These are phyloP conservation scores for Fagus crenata DNA, from an alignment of 306 rosid genomes.

Conservation along the genomic window DNA sequence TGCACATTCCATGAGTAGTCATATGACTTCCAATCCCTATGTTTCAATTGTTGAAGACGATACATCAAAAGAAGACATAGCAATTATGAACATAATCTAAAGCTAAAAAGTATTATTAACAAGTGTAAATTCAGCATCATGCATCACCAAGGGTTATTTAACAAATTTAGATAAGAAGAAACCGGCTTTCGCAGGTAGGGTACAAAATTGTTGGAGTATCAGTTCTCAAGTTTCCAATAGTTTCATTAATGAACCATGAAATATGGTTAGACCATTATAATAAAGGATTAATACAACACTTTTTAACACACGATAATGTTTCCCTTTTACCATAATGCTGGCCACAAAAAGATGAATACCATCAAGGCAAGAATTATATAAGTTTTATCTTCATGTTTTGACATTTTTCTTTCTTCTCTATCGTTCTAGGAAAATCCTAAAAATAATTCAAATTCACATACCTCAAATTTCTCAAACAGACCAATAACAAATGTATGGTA, in stretches of 20 bases:
- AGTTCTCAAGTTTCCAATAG: background rate
- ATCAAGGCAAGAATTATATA: background rate
- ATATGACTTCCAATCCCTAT: too few relatives aligned
- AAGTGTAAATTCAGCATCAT: background rate
- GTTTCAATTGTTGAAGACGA: background rate
- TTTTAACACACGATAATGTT: background rate
- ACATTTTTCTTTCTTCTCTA: constrained; percentile 4
- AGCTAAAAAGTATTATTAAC: background rate
- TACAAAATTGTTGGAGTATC: background rate
- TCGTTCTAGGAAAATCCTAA: constrained; percentile 2
- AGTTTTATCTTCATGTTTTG: background rate
- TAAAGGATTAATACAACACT: background rate
- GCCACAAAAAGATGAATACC: background rate
- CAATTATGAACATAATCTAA: background rate
- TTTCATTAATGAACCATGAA: background rate
- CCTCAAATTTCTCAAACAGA: constrained; percentile 68
- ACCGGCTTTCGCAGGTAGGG: too few relatives aligned
- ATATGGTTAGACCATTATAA: background rate
- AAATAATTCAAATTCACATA: constrained; percentile 22
- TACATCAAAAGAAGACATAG: background rate
- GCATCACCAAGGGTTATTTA: background rate
- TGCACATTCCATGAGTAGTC: too few relatives aligned
- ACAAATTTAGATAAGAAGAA: background rate
- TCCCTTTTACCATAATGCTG: background rate
- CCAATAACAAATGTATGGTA: constrained; percentile 63